Evolutionary conservation across 2,329 filamentous ascomycete species (phyloP).

Genomic region (Malbranchea cinnamomea): DNA sequence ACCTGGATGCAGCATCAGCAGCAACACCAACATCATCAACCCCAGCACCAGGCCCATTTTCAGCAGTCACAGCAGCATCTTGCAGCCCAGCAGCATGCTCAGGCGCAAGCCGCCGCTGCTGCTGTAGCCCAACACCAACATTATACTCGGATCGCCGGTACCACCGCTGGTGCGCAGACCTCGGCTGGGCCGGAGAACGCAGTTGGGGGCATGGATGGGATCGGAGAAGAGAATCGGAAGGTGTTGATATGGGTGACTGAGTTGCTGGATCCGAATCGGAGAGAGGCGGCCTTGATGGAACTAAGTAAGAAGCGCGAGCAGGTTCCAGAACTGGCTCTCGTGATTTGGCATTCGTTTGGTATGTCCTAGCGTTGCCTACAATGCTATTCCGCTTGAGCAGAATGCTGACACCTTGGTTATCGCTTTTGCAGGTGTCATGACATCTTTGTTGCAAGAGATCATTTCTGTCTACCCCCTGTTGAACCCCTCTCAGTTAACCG

Average conservation of each 20-base stretch:
- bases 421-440: conserved; percentile 69
- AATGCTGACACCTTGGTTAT: conserved; percentile 5
- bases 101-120: conserved; percentile 28
- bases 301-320: conserved; percentile 98
- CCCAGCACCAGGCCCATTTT: conserved; percentile 25
- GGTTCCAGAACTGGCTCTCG: conserved; percentile 87
- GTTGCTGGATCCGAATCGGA: conserved; percentile 69
- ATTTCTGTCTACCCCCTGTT: conserved; percentile 96
- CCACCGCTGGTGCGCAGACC: conserved; percentile 22
- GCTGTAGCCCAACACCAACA: conserved; percentile 36
- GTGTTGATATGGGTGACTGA: conserved; percentile 91
- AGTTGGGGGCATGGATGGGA: conserved; percentile 43
- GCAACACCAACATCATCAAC: conserved; percentile 20
- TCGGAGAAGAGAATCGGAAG: conserved; percentile 80
- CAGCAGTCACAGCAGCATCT: conserved; percentile 23
- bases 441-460: conserved; percentile 90
- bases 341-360: conserved; percentile 98
- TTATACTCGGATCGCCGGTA: conserved; percentile 59
- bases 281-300: conserved; percentile 84
- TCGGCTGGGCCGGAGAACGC: conserved; percentile 12
- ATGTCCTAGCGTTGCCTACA: conserved; percentile 22
- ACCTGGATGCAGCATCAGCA: conserved; percentile 28
- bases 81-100: conserved; percentile 23
- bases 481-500: conserved; percentile 92
- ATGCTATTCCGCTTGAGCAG: not conserved